These are phyloP conservation scores for Pythium vanterpoolii DNA, from an alignment of 352 stramenopile species.

Conservation along the genomic window DNA sequence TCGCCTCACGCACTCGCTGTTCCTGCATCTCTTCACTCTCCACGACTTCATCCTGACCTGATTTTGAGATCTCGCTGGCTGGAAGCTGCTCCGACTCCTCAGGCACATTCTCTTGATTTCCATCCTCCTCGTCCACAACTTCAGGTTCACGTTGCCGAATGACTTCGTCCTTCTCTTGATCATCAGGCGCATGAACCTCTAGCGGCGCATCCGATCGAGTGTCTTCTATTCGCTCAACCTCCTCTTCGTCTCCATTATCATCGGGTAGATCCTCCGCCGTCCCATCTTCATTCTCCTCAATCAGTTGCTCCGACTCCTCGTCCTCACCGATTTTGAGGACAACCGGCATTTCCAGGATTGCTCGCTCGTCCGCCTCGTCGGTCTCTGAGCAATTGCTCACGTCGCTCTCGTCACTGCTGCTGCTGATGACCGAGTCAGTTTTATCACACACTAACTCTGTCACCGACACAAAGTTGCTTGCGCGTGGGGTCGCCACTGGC, in stretches of 20 bases:
- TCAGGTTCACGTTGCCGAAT: neutral
- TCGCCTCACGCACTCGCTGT: conserved; percentile 17
- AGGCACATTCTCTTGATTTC: neutral
- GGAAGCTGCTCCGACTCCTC: neutral
- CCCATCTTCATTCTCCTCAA: neutral
- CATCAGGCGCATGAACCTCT: neutral
- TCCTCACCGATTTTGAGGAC: conserved; percentile 10
- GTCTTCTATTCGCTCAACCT: conserved; percentile 1
- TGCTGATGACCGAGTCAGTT: conserved; percentile 16
- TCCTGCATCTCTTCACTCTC: conserved; percentile 1
- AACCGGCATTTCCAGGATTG: conserved; percentile 48
- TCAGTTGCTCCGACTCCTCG: neutral
- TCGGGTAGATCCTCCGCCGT: neutral
- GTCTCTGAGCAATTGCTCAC: conserved; percentile 69
- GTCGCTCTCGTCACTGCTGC: conserved; percentile 52
- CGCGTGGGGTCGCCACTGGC: no score
- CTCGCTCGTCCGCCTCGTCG: conserved; percentile 49
- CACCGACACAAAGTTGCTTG: neutral
- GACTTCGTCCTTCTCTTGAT: neutral
- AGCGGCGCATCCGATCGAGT: no score
- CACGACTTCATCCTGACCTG: neutral
- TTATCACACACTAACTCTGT: conserved; percentile 12
- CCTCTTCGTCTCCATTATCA: neutral
- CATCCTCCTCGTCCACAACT: neutral
- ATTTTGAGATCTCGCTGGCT: neutral